These are phyloP conservation scores for Hanseniaspora jakobsenii DNA, from an alignment of 805 yeast genomes.

Conservation along the genomic window DNA sequence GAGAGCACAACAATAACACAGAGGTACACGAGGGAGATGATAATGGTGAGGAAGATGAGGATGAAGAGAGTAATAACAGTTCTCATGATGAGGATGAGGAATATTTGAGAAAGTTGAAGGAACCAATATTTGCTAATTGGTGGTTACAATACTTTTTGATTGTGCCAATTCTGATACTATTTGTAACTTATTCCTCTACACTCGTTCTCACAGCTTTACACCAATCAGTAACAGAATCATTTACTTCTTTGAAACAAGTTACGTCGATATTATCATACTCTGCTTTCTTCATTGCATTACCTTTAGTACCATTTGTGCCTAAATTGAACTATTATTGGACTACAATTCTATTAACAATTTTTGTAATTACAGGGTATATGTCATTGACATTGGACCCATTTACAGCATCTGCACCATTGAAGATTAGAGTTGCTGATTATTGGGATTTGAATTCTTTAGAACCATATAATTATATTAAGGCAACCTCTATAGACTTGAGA, in stretches of 20 bases:
- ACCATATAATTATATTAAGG: constrained; percentile 1
- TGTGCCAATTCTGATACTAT: constrained; percentile 51
- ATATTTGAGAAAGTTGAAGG: neutral
- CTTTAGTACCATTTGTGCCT: constrained; percentile 57
- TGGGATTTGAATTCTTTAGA: constrained; percentile 34
- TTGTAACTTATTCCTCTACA: constrained; percentile 42
- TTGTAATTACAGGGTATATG: constrained; percentile 31
- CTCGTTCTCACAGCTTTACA: constrained; percentile 51
- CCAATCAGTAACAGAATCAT: constrained; percentile 62
- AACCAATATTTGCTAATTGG: constrained; percentile 56
- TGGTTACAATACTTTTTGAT: constrained; percentile 54
- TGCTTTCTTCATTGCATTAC: constrained; percentile 33
- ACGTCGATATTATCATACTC: constrained; percentile 29
- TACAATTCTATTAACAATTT: constrained; percentile 29
- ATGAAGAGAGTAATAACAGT: constrained; percentile 16
- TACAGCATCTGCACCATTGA: constrained; percentile 50
- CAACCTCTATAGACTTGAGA: neutral
- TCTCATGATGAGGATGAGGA: constrained; percentile 12
- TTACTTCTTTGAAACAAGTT: constrained; percentile 32
- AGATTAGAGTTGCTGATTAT: constrained; percentile 55
- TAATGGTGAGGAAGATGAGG: constrained; percentile 17
- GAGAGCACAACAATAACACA: too few relatives aligned
- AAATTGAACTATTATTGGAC: constrained; percentile 47
- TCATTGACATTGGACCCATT: constrained; percentile 45
- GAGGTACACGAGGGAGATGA: too few relatives aligned